Conservation (phyloP, 129 eudicot genomes). For the Smallanthus sonchifolius region DNA sequence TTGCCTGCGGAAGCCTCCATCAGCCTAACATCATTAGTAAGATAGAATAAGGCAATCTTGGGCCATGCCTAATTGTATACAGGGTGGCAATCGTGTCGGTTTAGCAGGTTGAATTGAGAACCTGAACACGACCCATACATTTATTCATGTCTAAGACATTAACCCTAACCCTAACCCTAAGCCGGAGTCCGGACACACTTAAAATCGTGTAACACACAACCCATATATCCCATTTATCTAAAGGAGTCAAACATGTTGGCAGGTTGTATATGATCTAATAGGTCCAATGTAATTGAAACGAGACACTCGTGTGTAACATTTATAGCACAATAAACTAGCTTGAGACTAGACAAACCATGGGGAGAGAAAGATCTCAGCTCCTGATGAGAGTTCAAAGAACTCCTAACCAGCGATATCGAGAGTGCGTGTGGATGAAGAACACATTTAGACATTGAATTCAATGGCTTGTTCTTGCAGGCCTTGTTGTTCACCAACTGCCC, state of each 20-base stretch:
- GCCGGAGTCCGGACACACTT: not conserved
- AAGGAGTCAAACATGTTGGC: too few relatives aligned
- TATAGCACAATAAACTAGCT: not conserved
- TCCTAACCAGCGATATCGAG: constrained; percentile 25
- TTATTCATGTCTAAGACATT: too few relatives aligned
- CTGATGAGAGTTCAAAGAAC: constrained; percentile 29
- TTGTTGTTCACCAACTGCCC: constrained; percentile 24
- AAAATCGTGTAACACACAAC: too few relatives aligned
- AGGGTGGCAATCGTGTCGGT: too few relatives aligned
- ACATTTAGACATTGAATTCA: constrained; percentile 26
- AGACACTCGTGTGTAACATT: not conserved
- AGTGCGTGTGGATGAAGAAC: constrained; percentile 5
- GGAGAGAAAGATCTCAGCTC: constrained; percentile 20
- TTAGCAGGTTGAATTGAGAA: too few relatives aligned
- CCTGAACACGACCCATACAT: too few relatives aligned
- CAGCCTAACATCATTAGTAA: too few relatives aligned
- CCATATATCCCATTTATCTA: too few relatives aligned
- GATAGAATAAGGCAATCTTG: too few relatives aligned
- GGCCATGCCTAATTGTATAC: too few relatives aligned
- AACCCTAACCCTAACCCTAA: too few relatives aligned
- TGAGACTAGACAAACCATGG: constrained; percentile 38
- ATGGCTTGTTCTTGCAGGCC: constrained; percentile 36
- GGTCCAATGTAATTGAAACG: not conserved
- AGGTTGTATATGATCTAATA: constrained; percentile 1
- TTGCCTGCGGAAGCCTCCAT: too few relatives aligned